These are phyloP conservation scores for Raffaelea arxii DNA, from an alignment of 2,329 filamentous ascomycete species.

Conservation along the genomic window DNA sequence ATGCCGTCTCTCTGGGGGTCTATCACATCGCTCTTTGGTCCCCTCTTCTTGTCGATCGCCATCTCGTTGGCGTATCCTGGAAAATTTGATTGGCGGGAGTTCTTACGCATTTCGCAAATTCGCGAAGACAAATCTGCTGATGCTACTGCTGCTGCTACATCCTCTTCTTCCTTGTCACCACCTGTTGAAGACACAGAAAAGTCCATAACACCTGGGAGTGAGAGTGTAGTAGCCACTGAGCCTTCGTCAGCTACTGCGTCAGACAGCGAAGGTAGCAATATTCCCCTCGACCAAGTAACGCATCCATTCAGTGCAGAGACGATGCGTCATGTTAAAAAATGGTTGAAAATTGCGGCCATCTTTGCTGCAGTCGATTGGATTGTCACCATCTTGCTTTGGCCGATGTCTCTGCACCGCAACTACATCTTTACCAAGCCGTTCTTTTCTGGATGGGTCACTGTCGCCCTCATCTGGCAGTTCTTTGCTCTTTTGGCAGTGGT, in stretches of 20 bases:
- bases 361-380: conserved; percentile 6
- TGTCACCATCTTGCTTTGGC: conserved; percentile 23
- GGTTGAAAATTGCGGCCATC: too few relatives aligned
- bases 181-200: too few relatives aligned
- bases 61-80: conserved; percentile 30
- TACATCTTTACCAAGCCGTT: conserved; percentile 37
- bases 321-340: too few relatives aligned
- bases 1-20: conserved; percentile 34
- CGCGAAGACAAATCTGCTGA: conserved; percentile 22
- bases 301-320: too few relatives aligned
- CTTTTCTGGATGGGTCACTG: conserved; percentile 32
- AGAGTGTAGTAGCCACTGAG: conserved; percentile 5
- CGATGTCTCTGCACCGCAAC: conserved; percentile 37
- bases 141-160: not conserved
- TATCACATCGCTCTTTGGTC: conserved; percentile 33
- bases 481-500: conserved; percentile 34
- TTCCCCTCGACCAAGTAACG: too few relatives aligned
- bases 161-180: too few relatives aligned
- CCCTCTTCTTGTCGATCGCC: conserved; percentile 32
- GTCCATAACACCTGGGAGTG: too few relatives aligned
- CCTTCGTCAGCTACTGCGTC: conserved; percentile 28
- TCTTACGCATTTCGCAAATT: conserved; percentile 34
- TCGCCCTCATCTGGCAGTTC: conserved; percentile 38
- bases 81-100: conserved; percentile 25
- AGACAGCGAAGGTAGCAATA: conserved; percentile 7